phyloP scores from a whole-genome alignment of 495 filamentous ascomycete genomes.

The Bacidia gigantensis region DNA sequence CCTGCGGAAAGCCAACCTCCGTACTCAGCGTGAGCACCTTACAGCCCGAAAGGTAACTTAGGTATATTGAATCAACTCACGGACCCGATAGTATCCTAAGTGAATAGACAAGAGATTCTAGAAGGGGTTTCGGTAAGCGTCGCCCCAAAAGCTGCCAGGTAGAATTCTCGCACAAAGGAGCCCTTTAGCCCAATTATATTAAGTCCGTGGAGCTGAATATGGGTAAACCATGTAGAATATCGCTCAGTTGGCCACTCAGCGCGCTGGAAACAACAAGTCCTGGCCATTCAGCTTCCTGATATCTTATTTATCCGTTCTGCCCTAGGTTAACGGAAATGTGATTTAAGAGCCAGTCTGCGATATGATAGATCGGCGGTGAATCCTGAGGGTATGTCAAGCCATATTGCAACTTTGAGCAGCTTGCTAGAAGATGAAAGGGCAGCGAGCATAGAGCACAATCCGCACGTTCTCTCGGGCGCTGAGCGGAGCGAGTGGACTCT shows the following conservation, averaged over 20 bases:
- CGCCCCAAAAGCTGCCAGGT: no score
- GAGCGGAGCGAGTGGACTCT: conserved; percentile 33
- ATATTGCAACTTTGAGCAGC: conserved; percentile 25
- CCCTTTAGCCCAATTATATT: no score
- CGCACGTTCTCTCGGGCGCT: conserved; percentile 35
- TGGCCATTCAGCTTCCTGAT: conserved; percentile 39
- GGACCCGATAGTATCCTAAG: conserved; percentile 6
- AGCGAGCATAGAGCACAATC: conserved; percentile 19
- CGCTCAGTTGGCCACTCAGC: conserved; percentile 33
- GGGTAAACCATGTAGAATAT: no score
- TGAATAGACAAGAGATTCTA: conserved; percentile 12
- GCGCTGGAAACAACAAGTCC: conserved; percentile 25
- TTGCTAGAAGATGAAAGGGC: conserved; percentile 23
- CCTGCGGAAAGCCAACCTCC: conserved; percentile 28
- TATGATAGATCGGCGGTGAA: background rate
- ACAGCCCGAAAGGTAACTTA: conserved; percentile 33
- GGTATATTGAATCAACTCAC: conserved; percentile 36
- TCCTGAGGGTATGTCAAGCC: conserved; percentile 31
- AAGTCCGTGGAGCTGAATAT: no score
- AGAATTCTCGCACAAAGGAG: no score
- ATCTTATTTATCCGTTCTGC: conserved; percentile 35
- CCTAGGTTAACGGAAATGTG: no score
- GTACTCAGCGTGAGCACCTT: conserved; percentile 35
- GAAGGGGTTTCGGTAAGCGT: conserved; percentile 6
- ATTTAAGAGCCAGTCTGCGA: no score